These are phyloP conservation scores for Leccinum boreale DNA, from an alignment of 768 basidiomycete genomes.

Conservation along the genomic window DNA sequence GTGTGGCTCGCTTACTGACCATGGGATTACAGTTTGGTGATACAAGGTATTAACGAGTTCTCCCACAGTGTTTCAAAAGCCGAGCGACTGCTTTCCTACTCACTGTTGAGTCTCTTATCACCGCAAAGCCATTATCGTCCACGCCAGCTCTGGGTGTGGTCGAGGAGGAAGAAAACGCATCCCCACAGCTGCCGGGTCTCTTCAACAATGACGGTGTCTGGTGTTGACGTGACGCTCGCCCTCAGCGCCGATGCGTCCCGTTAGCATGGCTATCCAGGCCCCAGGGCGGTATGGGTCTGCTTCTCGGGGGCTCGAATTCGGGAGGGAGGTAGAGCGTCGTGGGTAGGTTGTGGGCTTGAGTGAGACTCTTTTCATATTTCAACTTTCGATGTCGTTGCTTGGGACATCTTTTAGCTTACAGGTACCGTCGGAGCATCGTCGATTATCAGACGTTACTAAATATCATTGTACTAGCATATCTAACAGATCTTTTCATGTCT, in stretches of 20 bases:
- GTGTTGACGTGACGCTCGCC: constrained; percentile 83
- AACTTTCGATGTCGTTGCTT: not conserved
- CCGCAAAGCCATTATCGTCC: constrained; percentile 57
- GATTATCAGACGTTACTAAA: not conserved
- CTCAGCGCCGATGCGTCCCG: constrained; percentile 68
- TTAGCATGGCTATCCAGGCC: constrained; percentile 61
- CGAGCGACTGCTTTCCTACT: constrained; percentile 70
- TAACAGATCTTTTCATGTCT: not conserved
- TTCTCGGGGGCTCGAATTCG: constrained; percentile 41
- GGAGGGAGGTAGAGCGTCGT: constrained; percentile 51
- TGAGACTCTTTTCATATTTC: not conserved
- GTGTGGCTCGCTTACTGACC: no score
- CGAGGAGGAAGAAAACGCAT: constrained; percentile 44
- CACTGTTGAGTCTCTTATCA: constrained; percentile 67
- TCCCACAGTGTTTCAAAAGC: constrained; percentile 37
- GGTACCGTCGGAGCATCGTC: not conserved
- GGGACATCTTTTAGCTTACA: not conserved
- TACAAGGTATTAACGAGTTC: no score
- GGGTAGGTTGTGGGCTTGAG: constrained; percentile 53
- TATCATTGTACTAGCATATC: not conserved
- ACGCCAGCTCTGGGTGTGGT: constrained; percentile 44
- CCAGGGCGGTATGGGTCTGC: constrained; percentile 62
- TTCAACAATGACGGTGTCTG: constrained; percentile 74
- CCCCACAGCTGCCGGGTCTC: constrained; percentile 47
- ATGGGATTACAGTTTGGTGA: no score